These are phyloP conservation scores for Torrubiella hemipterigena DNA, from an alignment of 2,329 filamentous ascomycete genomes.

Conservation along the genomic window DNA sequence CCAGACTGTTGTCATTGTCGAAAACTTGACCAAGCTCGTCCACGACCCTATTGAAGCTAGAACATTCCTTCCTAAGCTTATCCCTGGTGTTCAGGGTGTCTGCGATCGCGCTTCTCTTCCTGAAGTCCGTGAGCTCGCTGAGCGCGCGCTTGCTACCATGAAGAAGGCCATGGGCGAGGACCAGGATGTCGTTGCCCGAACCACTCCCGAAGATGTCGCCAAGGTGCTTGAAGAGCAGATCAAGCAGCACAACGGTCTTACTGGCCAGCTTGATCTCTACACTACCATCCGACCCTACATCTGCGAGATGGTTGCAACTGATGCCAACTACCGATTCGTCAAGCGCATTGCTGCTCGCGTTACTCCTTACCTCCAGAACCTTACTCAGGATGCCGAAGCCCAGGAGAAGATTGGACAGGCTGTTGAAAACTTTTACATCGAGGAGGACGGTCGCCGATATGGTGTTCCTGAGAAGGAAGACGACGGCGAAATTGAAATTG, in stretches of 20 bases:
- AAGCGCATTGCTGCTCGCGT: conserved; percentile 58
- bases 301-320: conserved; percentile 73
- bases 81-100: conserved; percentile 85
- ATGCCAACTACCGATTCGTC: conserved; percentile 72
- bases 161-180: conserved; percentile 80
- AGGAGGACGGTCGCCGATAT: conserved; percentile 78
- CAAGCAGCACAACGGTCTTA: conserved; percentile 53
- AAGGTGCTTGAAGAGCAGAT: conserved; percentile 66
- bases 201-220: conserved; percentile 59
- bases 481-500: conserved; percentile 87
- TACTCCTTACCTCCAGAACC: conserved; percentile 60
- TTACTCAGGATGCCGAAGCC: conserved; percentile 52
- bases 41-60: conserved; percentile 91
- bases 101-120: conserved; percentile 81
- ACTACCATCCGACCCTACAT: conserved; percentile 62
- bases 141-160: conserved; percentile 74
- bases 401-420: conserved; percentile 54
- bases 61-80: conserved; percentile 87
- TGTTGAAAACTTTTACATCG: conserved; percentile 66
- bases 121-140: conserved; percentile 84
- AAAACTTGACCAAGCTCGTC: conserved; percentile 96
- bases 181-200: conserved; percentile 53
- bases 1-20: conserved; percentile 90
- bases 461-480: conserved; percentile 78
- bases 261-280: conserved; percentile 50